Base-by-base conservation (phyloP, 1,284 basidiomycete species). In the Boletellus deceptivus region DNA sequence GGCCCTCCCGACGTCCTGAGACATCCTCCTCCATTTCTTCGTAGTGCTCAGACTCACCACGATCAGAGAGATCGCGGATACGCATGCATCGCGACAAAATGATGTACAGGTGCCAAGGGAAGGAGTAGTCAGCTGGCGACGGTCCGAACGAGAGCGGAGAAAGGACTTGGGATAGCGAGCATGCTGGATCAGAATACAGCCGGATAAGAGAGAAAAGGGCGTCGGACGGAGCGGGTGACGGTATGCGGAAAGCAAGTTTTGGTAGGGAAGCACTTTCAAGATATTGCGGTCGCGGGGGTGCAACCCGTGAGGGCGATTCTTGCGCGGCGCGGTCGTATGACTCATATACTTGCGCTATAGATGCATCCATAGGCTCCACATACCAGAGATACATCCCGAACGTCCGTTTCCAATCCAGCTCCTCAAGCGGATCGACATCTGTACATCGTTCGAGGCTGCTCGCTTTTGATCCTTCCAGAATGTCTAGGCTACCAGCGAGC, bases 371-470 rank as follows among this genome's bases (percentile, higher is more conserved):
- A 0, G 83, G 76, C 46, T 86, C 78, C 1, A 84, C 86, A 68
- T 89, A 98, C 97, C 97, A 99, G 14, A 99, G 72, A 58, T 89
- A 86, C 42, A 98, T 72, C 2, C 93, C 97, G 61, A 99, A 91
- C 0, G 89, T 86, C 14, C 94, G 84, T 70, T 96, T 96, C 97
- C 97, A 99, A 68, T 97, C 95, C 46, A 98, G 72, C 1, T 83
- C 89, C 48, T 84, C 75, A n/a, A 86, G 78, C n/a, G 97, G 76
- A 48, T 82, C 75, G 18, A 93, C 70, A 50, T 91, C 85, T 2
- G 77, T 68, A 60, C 81, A 80, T 22, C 76, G 74, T 58, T 88
- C 86, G 31, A 78, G 59, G 53, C 77, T 72, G 53, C 75, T 70
- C 59, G 86, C 73, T 66, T 75, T 69, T 52, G 77, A 78, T 3